Evolutionary conservation across 2,329 filamentous ascomycete genomes (phyloP).

Genomic region (Penicillium brasilianum): DNA sequence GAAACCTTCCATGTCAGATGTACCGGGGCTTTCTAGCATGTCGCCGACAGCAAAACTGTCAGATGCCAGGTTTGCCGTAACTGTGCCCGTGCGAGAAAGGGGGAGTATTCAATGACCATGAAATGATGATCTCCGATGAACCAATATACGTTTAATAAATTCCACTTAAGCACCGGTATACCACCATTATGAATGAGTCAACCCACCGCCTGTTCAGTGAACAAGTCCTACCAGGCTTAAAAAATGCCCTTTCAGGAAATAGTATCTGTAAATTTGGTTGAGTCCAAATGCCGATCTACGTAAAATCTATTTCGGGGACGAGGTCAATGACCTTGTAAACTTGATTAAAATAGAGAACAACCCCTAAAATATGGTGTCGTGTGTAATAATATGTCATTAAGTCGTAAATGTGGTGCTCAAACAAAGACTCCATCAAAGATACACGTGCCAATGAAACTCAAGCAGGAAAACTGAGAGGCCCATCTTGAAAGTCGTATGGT

Average conservation of each 20-base stretch:
- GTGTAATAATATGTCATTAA: neutral
- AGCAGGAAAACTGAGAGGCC: neutral
- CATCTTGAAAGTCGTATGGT: neutral
- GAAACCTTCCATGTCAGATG: neutral
- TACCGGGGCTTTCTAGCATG: neutral
- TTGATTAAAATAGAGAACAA: too few species aligned
- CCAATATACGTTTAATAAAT: neutral
- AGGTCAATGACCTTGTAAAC: neutral
- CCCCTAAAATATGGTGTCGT: neutral
- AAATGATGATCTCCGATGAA: neutral
- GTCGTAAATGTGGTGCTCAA: neutral
- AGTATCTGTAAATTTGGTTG: neutral
- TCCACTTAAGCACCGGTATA: neutral
- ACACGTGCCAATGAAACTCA: neutral
- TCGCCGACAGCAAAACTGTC: neutral
- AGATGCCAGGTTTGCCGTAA: neutral
- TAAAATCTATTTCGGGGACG: neutral
- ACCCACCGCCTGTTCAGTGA: neutral
- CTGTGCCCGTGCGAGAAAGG: neutral
- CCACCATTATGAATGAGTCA: too few species aligned
- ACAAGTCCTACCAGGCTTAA: neutral
- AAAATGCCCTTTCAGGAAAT: neutral
- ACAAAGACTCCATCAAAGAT: neutral
- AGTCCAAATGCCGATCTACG: neutral
- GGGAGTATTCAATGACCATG: neutral